Conservation (phyloP, 2,329 filamentous ascomycete species). For the Aspergillus japonicus region DNA sequence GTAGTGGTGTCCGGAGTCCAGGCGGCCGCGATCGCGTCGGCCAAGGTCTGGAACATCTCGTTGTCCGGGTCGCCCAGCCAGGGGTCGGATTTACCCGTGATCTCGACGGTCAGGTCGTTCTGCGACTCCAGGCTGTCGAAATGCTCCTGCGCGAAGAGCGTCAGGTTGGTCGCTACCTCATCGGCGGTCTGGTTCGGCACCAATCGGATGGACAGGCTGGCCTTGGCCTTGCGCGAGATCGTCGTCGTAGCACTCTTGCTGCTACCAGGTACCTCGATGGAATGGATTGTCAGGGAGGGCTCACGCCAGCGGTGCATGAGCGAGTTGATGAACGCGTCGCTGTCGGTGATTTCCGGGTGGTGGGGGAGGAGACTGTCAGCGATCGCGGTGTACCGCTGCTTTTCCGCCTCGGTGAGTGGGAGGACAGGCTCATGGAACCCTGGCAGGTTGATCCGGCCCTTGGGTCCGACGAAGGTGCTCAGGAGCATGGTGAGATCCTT, state of each 20-base stretch:
- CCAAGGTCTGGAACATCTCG: constrained; percentile 84
- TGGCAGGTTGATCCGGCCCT: constrained; percentile 80
- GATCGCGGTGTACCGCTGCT: constrained; percentile 80
- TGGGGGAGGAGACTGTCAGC: constrained; percentile 71
- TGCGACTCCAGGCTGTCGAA: constrained; percentile 75
- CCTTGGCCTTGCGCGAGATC: constrained; percentile 84
- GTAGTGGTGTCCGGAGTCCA: constrained; percentile 60
- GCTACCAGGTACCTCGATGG: constrained; percentile 80
- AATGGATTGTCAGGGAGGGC: constrained; percentile 89
- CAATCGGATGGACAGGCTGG: constrained; percentile 83
- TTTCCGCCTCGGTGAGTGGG: constrained; percentile 71
- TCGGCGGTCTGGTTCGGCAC: constrained; percentile 90
- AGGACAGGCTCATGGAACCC: constrained; percentile 85
- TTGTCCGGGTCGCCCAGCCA: constrained; percentile 94
- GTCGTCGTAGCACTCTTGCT: constrained; percentile 76
- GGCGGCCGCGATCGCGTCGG: constrained; percentile 77
- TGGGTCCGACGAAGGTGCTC: constrained; percentile 74
- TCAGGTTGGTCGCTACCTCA: constrained; percentile 68
- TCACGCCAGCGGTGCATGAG: constrained; percentile 95
- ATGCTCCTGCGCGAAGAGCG: constrained; percentile 64
- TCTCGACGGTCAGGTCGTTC: constrained; percentile 76
- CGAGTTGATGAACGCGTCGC: constrained; percentile 72
- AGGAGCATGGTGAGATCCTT: constrained; percentile 86
- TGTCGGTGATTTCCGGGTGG: constrained; percentile 63
- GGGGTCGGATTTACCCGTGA: constrained; percentile 91